Conservation (phyloP, 2,329 filamentous ascomycete species). For the Aureobasidium sp. region DNA sequence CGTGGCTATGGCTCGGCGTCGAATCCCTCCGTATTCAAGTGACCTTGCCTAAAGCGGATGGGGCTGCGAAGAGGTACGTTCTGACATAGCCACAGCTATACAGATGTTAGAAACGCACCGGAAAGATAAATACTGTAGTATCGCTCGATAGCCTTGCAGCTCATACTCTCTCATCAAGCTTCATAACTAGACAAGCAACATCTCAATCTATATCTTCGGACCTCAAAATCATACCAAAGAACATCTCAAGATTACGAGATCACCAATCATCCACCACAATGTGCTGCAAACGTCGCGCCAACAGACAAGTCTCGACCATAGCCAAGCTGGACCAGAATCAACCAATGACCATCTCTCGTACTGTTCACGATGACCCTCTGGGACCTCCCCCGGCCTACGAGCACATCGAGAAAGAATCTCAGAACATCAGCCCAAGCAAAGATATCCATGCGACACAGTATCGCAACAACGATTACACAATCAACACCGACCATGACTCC, state of each 20-base stretch:
- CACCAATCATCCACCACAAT: neutral
- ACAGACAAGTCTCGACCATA: neutral
- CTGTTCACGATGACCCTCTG: neutral
- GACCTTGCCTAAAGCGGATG: neutral
- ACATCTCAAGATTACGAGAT: neutral
- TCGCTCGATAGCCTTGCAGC: neutral
- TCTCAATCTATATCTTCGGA: neutral
- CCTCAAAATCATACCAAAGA: too few species aligned
- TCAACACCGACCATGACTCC: neutral
- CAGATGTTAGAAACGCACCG: neutral
- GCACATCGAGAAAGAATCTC: neutral
- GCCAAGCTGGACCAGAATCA: neutral
- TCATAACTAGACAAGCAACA: neutral
- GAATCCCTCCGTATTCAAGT: neutral
- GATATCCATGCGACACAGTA: neutral
- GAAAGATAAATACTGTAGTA: neutral
- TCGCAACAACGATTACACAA: neutral
- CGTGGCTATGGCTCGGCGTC: neutral
- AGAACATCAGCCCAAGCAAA: neutral
- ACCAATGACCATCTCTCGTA: neutral
- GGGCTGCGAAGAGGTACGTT: neutral
- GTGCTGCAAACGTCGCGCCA: neutral
- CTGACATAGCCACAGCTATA: neutral
- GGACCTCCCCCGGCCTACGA: conserved; percentile 1
- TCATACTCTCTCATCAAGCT: neutral